These are phyloP conservation scores for Verruconis gallopava DNA, from an alignment of 2,329 filamentous ascomycete genomes.

Conservation along the genomic window DNA sequence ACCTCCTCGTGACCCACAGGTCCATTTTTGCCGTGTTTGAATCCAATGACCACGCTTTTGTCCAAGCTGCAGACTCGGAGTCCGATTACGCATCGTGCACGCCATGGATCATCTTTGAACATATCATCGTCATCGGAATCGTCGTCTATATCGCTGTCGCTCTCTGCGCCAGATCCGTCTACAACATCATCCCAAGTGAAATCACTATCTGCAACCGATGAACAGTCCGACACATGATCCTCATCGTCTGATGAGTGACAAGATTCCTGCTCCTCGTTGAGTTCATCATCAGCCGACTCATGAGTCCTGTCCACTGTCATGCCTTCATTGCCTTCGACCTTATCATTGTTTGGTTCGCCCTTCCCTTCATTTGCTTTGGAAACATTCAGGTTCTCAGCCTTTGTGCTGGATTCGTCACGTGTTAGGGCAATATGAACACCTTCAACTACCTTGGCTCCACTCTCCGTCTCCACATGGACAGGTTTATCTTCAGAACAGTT, in stretches of 20 bases:
- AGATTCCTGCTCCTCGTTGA: background rate
- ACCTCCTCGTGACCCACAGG: conserved; percentile 4
- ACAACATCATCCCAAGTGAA: conserved; percentile 9
- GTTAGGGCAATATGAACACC: no score
- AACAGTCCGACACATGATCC: background rate
- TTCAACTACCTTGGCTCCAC: no score
- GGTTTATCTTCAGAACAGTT: background rate
- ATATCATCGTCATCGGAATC: conserved; percentile 11
- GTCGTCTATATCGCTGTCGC: conserved; percentile 4
- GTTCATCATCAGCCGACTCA: background rate
- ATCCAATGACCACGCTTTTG: conserved; percentile 26
- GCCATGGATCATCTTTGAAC: conserved; percentile 27
- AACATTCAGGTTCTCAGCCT: background rate
- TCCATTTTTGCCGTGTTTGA: conserved; percentile 19
- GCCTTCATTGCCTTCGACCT: background rate
- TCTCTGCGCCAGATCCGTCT: conserved; percentile 3
- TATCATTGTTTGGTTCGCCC: background rate
- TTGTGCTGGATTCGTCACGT: background rate
- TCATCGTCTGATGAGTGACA: conserved; percentile 2
- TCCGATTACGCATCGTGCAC: conserved; percentile 35
- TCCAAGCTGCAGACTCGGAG: conserved; percentile 33
- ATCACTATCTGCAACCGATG: conserved; percentile 8
- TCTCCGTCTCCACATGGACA: no score
- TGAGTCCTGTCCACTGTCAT: no score
- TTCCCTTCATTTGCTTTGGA: background rate